Base-by-base conservation (phyloP, 2,329 filamentous ascomycete species). In the Drechslerella stenobrocha region DNA sequence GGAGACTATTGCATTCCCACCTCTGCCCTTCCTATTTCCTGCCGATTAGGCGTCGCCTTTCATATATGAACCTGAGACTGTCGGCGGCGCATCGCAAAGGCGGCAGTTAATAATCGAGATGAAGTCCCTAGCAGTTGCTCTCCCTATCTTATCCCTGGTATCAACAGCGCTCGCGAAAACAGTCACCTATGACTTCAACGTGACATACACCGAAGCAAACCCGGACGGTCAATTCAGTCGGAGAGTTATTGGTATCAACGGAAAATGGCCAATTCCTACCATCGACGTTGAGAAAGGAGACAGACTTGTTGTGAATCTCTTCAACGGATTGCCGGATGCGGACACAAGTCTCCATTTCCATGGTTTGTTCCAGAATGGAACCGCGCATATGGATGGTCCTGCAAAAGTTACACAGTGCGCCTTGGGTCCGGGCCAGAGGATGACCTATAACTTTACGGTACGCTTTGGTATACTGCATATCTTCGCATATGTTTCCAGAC, bases 241-340 rank as follows among this genome's bases (percentile, higher is more conserved):
- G 28, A 81, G 84, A n/a, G 82, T 83, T 2, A 88, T 92, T 74
- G 87, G 87, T 45, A 87, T 93, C 77, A 92, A 93, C 73, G 83
- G 83, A 2, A 75, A 85, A 77, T 90, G 88, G 86, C 89, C 88
- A 1, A 81, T 87, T 52, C 88, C 89, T 0, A 76, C 77, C 23
- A 85, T 90, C 59, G 80, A 82, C 52, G 85, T 82, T 34, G 81
- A 80, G 47, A 77, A 84, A 50, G 86, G 86, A 60, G 86, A 89
- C 73, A 80, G 77, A 20, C 71, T 87, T 51, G 74, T 86, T 63
- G 77, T 87, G 67, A 83, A 84, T 57, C 78, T 82, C 42, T 76
- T 79, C 67, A 87, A 87, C 74, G 76, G 78, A 20, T 78, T 87
- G 3, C 82, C 82, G 3, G 84, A 88, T 73, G 80, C 86, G 75